Conservation (phyloP, 805 yeast species). For the Sungouiella blattae region DNA sequence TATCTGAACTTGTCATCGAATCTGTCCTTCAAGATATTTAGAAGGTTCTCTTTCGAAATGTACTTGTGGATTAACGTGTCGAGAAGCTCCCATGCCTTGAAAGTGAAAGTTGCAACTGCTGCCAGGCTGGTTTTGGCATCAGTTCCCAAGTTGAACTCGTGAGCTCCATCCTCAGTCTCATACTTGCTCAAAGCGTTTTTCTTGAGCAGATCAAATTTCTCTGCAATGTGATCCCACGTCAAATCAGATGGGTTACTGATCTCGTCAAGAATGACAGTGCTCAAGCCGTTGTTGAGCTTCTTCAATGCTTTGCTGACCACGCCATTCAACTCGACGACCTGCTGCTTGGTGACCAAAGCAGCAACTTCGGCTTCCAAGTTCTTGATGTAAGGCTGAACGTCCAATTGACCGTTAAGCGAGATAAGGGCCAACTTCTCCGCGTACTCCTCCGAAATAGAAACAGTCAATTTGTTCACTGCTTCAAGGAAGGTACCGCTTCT, state of each 20-base stretch:
- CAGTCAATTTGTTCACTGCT: slow-evolving; percentile 9
- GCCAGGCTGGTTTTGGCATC: slow-evolving; percentile 36
- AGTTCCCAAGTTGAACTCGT: slow-evolving; percentile 69
- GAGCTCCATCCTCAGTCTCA: slow-evolving; percentile 19
- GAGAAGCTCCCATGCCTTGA: slow-evolving; percentile 63
- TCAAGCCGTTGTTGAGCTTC: slow-evolving; percentile 43
- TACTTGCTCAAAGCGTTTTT: slow-evolving; percentile 9
- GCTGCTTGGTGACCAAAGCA: slow-evolving; percentile 34
- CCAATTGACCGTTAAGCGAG: slow-evolving; percentile 26
- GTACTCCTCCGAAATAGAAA: slow-evolving; percentile 11
- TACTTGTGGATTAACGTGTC: slow-evolving; percentile 57
- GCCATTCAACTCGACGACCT: slow-evolving; percentile 29
- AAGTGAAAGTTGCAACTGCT: slow-evolving; percentile 43
- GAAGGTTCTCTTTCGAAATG: slow-evolving; percentile 62
- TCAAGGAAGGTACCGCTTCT: slow-evolving; percentile 12
- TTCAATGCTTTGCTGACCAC: slow-evolving; percentile 41
- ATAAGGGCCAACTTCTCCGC: slow-evolving; percentile 14
- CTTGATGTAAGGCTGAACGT: slow-evolving; percentile 19
- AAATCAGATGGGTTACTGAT: slow-evolving; percentile 47
- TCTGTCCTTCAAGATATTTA: slow-evolving; percentile 64
- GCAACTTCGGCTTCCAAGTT: slow-evolving; percentile 12
- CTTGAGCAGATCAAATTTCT: slow-evolving; percentile 51
- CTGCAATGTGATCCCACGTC: slow-evolving; percentile 20
- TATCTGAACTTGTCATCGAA: slow-evolving; percentile 84
- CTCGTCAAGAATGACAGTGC: slow-evolving; percentile 47